Evolutionary conservation across 2,329 filamentous ascomycete genomes (phyloP).

Genomic region (Cladorrhinum sp.): DNA sequence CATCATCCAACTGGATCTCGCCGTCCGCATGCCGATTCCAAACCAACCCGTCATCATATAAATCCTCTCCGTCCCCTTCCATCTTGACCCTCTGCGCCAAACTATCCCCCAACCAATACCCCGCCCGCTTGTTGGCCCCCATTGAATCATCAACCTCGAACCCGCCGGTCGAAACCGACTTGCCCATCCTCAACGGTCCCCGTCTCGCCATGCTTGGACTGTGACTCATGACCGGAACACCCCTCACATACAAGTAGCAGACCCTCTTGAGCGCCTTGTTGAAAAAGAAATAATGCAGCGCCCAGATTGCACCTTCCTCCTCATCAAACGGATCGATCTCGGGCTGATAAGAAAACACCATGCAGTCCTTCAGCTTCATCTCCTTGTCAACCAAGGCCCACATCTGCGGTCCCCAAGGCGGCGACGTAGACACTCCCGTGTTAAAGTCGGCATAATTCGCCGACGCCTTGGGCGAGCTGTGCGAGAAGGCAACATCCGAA

Average conservation of each 20-base stretch:
- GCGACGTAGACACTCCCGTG: constrained; percentile 46
- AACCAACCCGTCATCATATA: constrained; percentile 42
- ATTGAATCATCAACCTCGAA: constrained; percentile 38
- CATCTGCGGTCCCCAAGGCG: constrained; percentile 82
- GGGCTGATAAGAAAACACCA: constrained; percentile 84
- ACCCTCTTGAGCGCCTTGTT: constrained; percentile 90
- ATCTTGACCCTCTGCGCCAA: constrained; percentile 47
- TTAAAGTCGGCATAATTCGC: constrained; percentile 35
- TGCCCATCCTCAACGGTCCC: constrained; percentile 19
- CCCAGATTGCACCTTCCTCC: constrained; percentile 92
- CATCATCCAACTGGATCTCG: constrained; percentile 50
- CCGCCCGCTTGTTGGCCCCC: constrained; percentile 74
- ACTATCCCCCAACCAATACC: constrained; percentile 80
- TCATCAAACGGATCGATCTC: constrained; percentile 88
- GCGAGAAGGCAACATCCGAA: constrained; percentile 37
- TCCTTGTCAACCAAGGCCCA: constrained; percentile 93
- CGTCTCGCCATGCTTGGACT: constrained; percentile 47
- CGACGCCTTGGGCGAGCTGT: constrained; percentile 33
- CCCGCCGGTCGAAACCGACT: background rate
- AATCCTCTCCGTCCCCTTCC: constrained; percentile 44
- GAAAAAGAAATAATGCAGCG: constrained; percentile 96
- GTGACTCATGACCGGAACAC: constrained; percentile 72
- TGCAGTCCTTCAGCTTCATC: constrained; percentile 87
- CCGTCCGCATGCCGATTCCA: constrained; percentile 60
- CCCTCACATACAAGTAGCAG: constrained; percentile 87